Base-by-base conservation (phyloP, 441 rosid species). In the Cnidoscolus chayamansa region DNA sequence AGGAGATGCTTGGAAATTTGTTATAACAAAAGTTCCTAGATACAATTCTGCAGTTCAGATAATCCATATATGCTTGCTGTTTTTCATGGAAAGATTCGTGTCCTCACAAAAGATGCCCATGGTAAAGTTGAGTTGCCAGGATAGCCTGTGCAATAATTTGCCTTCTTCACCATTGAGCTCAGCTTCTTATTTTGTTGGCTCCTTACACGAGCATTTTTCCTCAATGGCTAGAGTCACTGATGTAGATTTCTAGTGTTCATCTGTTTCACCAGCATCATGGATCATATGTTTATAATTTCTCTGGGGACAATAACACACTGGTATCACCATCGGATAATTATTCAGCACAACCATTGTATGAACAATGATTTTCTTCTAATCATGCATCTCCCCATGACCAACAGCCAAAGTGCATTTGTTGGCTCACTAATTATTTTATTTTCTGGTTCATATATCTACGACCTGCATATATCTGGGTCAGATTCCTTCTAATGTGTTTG, bases 1-100 rank as follows among this genome's bases (percentile, higher is more conserved):
- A 78, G 95, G 90, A 55, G 98, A 93, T 86, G 78, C 87, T 25
- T 93, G 98, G 98, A 93, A 89, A 78, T 92, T 88, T 74, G 92
- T 84, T 6, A 77, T 92, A 17, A 88, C 87, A 45, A 85, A 90
- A 72, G 89, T 93, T 51, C 97, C 98, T 15, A 50, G 84, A 49
- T 80, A 74, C 3, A 90, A 90, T 68, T 83, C 85, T 8, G 63
- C 87, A 1, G 92, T 73, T 82, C 88, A 3, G 97, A 93, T 55
- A 83, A 90, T 80, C 95, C 98, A 3, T 86, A 88, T 81, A 75
- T 93, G 65, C 95, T 93, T 78, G 89, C 97, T 50, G 89, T 92
- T 81, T 88, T 90, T 62, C 89, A 82, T 35, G 93, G 97, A 40
- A 88, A 89, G 81, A 92, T 93, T 78, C 93, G 89, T 81, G 87